Evolutionary conservation across 2,329 filamentous ascomycete genomes (phyloP).

Genomic region (Penicillium brasilianum): DNA sequence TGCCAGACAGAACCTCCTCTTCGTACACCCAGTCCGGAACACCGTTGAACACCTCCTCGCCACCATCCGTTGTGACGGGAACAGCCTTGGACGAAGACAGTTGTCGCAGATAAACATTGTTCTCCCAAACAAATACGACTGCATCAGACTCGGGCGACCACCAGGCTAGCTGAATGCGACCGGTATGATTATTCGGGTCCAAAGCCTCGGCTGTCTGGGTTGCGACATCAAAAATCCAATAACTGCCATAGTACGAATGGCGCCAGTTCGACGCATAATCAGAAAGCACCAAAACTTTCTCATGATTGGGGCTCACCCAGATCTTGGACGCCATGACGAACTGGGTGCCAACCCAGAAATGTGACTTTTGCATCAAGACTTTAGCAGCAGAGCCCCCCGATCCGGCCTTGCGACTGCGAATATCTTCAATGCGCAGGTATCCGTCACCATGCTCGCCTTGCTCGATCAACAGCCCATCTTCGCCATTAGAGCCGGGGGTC

Average conservation of each 20-base stretch:
- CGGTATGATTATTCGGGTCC: slow-evolving; percentile 68
- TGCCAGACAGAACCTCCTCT: slow-evolving; percentile 78
- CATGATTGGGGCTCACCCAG: slow-evolving; percentile 81
- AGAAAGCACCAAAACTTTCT: slow-evolving; percentile 82
- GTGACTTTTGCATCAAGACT: slow-evolving; percentile 73
- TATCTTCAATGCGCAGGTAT: slow-evolving; percentile 85
- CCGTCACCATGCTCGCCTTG: slow-evolving; percentile 64
- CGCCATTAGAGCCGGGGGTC: slow-evolving; percentile 53
- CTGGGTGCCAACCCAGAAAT: slow-evolving; percentile 65
- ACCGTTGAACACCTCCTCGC: slow-evolving; percentile 88
- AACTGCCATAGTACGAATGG: slow-evolving; percentile 82
- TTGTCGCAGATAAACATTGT: slow-evolving; percentile 85
- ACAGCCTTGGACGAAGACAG: slow-evolving; percentile 64
- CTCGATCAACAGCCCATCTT: slow-evolving; percentile 84
- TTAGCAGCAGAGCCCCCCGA: slow-evolving; percentile 58
- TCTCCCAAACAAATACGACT: slow-evolving; percentile 85
- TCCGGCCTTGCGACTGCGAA: slow-evolving; percentile 62
- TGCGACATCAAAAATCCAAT: slow-evolving; percentile 91
- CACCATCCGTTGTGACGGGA: slow-evolving; percentile 84
- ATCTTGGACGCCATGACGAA: slow-evolving; percentile 64
- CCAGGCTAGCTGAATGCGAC: slow-evolving; percentile 77
- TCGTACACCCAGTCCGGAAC: slow-evolving; percentile 98
- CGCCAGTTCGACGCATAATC: slow-evolving; percentile 79
- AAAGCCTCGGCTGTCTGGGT: slow-evolving; percentile 78
- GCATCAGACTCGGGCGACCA: slow-evolving; percentile 90